Percentiles rank a stretch among this genome's conserved stretches.
phyloP scores from a whole-genome alignment of 2,329 filamentous ascomycete species.

The Colletotrichum sp. region DNA sequence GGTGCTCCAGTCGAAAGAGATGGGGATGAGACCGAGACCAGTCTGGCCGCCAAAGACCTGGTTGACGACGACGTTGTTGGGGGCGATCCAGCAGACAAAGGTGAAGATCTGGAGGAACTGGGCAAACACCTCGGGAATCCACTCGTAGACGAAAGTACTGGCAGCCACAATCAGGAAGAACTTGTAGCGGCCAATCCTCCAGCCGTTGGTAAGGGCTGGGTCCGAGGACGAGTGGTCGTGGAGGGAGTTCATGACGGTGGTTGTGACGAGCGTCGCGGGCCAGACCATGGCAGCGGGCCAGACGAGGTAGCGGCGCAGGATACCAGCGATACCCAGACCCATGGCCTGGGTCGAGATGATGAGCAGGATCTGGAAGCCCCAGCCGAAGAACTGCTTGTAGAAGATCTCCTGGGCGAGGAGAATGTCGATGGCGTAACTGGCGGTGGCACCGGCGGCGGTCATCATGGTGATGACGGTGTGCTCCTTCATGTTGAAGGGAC shows the following conservation, averaged over 20 bases:
- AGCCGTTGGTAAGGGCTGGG: conserved; percentile 59
- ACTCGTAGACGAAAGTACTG: conserved; percentile 50
- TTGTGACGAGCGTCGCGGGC: conserved; percentile 60
- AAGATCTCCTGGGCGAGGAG: conserved; percentile 49
- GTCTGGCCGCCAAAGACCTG: conserved; percentile 66
- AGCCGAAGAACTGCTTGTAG: conserved; percentile 52
- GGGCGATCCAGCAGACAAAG: conserved; percentile 67
- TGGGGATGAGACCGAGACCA: conserved; percentile 63
- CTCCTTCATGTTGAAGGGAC: conserved; percentile 52
- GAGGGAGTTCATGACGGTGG: conserved; percentile 54
- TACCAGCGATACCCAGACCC: conserved; percentile 62
- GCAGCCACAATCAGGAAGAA: conserved; percentile 65
- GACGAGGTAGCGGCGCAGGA: conserved; percentile 58
- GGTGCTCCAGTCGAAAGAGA: conserved; percentile 61
- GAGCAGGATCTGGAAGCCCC: conserved; percentile 59
- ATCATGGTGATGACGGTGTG: conserved; percentile 54
- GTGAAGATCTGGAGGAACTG: conserved; percentile 50
- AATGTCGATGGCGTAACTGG: conserved; percentile 45
- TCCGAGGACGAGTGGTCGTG: conserved; percentile 51
- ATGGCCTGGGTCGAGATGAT: conserved; percentile 60
- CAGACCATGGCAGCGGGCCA: conserved; percentile 64
- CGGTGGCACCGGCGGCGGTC: conserved; percentile 40
- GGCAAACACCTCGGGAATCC: conserved; percentile 17
- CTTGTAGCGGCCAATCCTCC: conserved; percentile 67
- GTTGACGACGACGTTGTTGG: conserved; percentile 64